phyloP scores from a whole-genome alignment of 163 green algal species.

The Prototheca cutis region DNA sequence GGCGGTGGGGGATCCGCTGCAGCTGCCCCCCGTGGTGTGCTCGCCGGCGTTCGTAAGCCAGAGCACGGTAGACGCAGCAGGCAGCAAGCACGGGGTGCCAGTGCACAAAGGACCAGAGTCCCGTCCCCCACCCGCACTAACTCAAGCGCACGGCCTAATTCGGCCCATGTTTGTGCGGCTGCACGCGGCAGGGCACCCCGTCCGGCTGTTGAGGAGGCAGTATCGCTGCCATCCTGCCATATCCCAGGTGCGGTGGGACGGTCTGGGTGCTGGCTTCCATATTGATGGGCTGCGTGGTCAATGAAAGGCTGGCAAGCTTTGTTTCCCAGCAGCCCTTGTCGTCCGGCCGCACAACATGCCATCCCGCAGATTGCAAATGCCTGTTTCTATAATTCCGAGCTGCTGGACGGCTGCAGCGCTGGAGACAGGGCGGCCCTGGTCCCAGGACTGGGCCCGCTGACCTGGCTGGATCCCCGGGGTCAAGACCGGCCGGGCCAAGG shows the following conservation, averaged over 20 bases:
- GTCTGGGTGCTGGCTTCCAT: too few species aligned
- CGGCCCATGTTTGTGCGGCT: constrained; percentile 76
- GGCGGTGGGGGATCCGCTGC: constrained; percentile 76
- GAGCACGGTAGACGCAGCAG: constrained; percentile 3
- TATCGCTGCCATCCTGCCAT: constrained; percentile 81
- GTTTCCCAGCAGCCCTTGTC: too few species aligned
- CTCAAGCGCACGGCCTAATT: constrained; percentile 40
- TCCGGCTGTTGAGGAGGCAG: constrained; percentile 64
- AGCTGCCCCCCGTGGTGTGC: constrained; percentile 79
- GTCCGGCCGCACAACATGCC: too few species aligned
- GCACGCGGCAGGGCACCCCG: constrained; percentile 36
- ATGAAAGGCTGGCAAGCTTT: too few species aligned
- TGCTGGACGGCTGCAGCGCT: constrained; percentile 58
- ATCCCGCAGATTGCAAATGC: constrained; percentile 43
- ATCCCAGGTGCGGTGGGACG: constrained; percentile 17
- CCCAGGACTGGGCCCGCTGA: constrained; percentile 41
- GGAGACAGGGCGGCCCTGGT: constrained; percentile 43
- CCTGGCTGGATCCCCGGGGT: constrained; percentile 44
- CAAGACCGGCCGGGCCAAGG: constrained; percentile 17
- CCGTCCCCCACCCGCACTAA: too few species aligned
- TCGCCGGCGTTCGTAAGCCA: constrained; percentile 29
- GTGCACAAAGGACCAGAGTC: too few species aligned
- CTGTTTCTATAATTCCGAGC: constrained; percentile 63
- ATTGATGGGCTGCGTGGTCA: too few species aligned
- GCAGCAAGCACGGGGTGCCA: too few species aligned